Evolutionary conservation across 352 stramenopile genomes (phyloP).

Genomic region (Pythium scleroteichum): DNA sequence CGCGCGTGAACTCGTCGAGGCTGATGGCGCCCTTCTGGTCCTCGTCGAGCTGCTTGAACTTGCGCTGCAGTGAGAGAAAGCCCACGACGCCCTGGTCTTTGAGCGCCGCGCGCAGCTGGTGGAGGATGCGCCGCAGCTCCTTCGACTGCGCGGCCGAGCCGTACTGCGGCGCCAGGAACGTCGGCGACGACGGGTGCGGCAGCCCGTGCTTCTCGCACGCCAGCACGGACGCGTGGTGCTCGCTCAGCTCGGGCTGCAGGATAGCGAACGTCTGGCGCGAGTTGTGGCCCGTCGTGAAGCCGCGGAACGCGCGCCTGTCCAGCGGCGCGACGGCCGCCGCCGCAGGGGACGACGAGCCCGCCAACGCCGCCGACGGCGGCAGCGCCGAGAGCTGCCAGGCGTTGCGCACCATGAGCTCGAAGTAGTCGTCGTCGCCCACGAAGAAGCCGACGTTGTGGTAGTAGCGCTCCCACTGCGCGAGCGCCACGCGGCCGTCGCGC

Average conservation of each 20-base stretch:
- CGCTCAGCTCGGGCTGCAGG: slow-evolving; percentile 57
- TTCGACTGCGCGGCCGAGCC: slow-evolving; percentile 49
- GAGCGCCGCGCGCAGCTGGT: slow-evolving; percentile 48
- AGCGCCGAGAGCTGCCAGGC: slow-evolving; percentile 58
- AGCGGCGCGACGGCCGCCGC: not conserved
- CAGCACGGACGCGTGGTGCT: slow-evolving; percentile 33
- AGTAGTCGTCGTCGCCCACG: slow-evolving; percentile 89
- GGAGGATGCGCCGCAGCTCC: slow-evolving; percentile 58
- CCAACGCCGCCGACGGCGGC: not conserved
- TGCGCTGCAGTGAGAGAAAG: slow-evolving; percentile 76
- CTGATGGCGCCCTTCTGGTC: slow-evolving; percentile 67
- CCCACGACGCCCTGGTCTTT: slow-evolving; percentile 66
- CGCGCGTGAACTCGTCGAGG: slow-evolving; percentile 75
- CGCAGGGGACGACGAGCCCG: not conserved
- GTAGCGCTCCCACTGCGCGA: slow-evolving; percentile 72
- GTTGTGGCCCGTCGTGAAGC: slow-evolving; percentile 40
- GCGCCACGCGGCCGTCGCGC: slow-evolving; percentile 37
- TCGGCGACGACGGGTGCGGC: slow-evolving; percentile 10
- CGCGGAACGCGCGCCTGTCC: slow-evolving; percentile 30
- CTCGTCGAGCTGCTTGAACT: slow-evolving; percentile 76
- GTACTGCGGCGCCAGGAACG: slow-evolving; percentile 9
- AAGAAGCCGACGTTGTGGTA: slow-evolving; percentile 90
- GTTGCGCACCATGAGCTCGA: slow-evolving; percentile 89
- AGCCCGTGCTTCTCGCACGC: slow-evolving; percentile 28
- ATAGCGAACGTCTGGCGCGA: slow-evolving; percentile 61